phyloP scores from a whole-genome alignment of 306 rosid genomes.

The Sophora flavescens region DNA sequence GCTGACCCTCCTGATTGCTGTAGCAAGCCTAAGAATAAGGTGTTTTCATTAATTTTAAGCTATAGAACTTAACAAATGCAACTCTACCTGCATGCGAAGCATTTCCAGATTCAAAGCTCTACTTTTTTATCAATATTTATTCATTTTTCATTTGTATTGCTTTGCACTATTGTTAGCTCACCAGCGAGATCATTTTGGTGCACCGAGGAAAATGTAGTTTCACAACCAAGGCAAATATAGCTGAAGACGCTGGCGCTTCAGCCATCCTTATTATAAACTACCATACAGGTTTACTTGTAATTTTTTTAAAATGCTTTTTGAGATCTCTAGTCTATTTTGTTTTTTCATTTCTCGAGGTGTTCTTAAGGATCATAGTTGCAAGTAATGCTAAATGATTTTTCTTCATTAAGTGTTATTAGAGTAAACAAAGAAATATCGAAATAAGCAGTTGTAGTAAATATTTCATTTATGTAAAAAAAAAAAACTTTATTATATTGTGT shows the following conservation, averaged over 20 bases:
- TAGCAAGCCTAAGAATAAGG: constrained; percentile 67
- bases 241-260: constrained; percentile 85
- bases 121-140: constrained; percentile 29
- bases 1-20: constrained; percentile 99
- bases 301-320: constrained; percentile 41
- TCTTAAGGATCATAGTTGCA: constrained; percentile 21
- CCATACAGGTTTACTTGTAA: constrained; percentile 61
- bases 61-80: constrained; percentile 29
- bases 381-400: constrained; percentile 32
- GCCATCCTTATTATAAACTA: constrained; percentile 91
- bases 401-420: constrained; percentile 3
- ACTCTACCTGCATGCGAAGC: constrained; percentile 30
- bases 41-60: constrained; percentile 45
- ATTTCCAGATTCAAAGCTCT: constrained; percentile 37
- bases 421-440: constrained; percentile 23
- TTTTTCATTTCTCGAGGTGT: constrained; percentile 20
- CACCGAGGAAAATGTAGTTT: constrained; percentile 97
- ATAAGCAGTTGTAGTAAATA: constrained; percentile 20
- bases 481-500: background rate
- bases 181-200: constrained; percentile 82
- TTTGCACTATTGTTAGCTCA: constrained; percentile 69
- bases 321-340: constrained; percentile 12
- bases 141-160: constrained; percentile 48
- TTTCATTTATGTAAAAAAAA: background rate
- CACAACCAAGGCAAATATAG: constrained; percentile 90